Evolutionary conservation across 2,329 filamentous ascomycete genomes (phyloP), one percentile per base, ranked within the genome.

Genomic region (Clonostachys sp.): DNA sequence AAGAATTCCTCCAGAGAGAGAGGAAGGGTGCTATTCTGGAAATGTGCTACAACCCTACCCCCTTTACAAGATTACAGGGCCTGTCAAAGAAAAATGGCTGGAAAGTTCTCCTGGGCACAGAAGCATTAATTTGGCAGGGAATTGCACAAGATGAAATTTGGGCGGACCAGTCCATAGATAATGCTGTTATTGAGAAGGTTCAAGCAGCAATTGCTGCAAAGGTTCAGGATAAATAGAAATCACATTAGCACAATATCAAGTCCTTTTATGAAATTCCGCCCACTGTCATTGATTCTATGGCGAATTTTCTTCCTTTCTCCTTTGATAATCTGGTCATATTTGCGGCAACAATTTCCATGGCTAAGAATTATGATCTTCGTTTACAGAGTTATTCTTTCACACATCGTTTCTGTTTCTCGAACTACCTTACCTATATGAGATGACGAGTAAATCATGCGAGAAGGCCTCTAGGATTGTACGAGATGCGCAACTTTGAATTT

Each of bases 41-140:
- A 64, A 91, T 92, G 87, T 91, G 87, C 71, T 91, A 91, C 62
- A 88, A 91, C 61, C 88, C 88, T 0, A 71, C 74, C 4, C 84
- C 86, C 0, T 84, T 79, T 62, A 91, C 88, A 0, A 73, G 78
- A 54, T 78, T 90, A 44, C 81, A 80, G 2, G 75, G 73, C 41
- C 57, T 90, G 40, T 80, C 84, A 0, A 74, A 80, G 56, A 64
- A 68, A 4, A 72, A 73, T 10, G 84, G 84, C 0, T 91, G 87
- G 87, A 77, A 84, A 64, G 82, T 91, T 2, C 86, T 91, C 20
- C 63, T 89, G 6, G 87, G 87, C 0, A 89, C 86, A 0, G 87
- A 91, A 68, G 84, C 87, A 0, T 70, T 91, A 72, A 86, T 91
- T 53, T 89, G 83, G 68, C 87, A 91, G 63, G 87, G 87, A 0